Conservation (phyloP, 768 basidiomycete genomes). For the Tephrocybe sp. region DNA sequence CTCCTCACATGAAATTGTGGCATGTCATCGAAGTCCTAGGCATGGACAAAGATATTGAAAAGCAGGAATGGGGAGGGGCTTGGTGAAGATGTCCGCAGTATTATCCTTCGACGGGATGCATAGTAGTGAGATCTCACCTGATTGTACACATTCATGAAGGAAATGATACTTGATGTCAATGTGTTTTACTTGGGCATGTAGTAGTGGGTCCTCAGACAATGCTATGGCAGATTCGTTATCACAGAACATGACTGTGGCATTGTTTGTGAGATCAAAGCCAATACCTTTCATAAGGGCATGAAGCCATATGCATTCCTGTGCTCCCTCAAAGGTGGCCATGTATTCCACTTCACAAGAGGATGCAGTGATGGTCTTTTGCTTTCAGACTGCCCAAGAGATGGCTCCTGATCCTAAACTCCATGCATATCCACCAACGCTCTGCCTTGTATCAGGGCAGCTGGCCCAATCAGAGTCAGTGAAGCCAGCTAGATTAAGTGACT, state of each 20-base stretch:
- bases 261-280: background rate
- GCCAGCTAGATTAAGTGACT: background rate
- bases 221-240: background rate
- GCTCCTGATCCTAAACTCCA: background rate
- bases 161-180: too few species aligned
- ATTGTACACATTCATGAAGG: too few species aligned
- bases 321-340: background rate
- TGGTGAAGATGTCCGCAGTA: too few species aligned
- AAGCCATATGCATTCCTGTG: too few species aligned
- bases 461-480: background rate
- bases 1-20: too few species aligned
- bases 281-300: background rate
- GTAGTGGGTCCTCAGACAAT: background rate
- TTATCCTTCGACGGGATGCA: too few species aligned
- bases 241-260: background rate
- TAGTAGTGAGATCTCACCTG: too few species aligned
- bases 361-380: background rate
- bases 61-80: too few species aligned
- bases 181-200: too few species aligned
- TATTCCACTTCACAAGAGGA: background rate
- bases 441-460: background rate
- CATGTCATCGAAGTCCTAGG: too few species aligned
- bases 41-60: too few species aligned
- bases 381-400: background rate
- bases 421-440: background rate